phyloP scores from a whole-genome alignment of 768 basidiomycete species.

The Mycena polygramma region DNA sequence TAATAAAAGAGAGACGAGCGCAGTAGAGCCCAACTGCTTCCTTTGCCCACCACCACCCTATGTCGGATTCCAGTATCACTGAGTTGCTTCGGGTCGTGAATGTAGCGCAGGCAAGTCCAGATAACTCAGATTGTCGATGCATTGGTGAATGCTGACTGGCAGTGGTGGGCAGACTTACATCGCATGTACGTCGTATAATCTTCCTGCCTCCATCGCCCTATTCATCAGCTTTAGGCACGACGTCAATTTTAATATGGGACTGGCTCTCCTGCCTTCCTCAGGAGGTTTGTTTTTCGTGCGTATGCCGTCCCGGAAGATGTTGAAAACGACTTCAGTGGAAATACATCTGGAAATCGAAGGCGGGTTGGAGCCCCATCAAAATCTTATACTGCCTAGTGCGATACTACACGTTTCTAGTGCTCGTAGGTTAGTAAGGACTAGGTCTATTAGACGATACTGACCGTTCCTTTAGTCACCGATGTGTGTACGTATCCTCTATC shows the following conservation, averaged over 20 bases:
- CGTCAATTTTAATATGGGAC: conserved; percentile 37
- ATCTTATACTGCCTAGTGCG: conserved; percentile 34
- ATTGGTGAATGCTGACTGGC: background rate
- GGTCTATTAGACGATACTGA: background rate
- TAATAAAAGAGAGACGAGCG: conserved; percentile 5
- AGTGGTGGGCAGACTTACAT: conserved; percentile 33
- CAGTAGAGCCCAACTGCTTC: background rate
- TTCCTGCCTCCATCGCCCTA: background rate
- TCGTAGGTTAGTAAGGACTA: conserved; percentile 25
- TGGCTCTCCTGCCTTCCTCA: conserved; percentile 39
- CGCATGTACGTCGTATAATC: conserved; percentile 24
- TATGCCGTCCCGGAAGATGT: background rate
- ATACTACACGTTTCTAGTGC: conserved; percentile 36
- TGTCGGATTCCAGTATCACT: conserved; percentile 6
- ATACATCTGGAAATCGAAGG: conserved; percentile 32
- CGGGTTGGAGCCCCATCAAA: conserved; percentile 31
- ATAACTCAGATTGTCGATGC: background rate
- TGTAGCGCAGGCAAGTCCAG: conserved; percentile 21
- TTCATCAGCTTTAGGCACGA: conserved; percentile 25
- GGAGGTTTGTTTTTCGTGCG: conserved; percentile 14
- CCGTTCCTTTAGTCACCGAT: conserved; percentile 30
- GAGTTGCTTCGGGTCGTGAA: conserved; percentile 21
- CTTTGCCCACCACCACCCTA: conserved; percentile 14
- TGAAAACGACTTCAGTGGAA: conserved; percentile 17
- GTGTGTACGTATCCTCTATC: conserved; percentile 20